Evolutionary conservation across 345 rosid genomes (phyloP), one percentile per base, ranked within the genome.

Genomic region (Xanthoceras sorbifolium): DNA sequence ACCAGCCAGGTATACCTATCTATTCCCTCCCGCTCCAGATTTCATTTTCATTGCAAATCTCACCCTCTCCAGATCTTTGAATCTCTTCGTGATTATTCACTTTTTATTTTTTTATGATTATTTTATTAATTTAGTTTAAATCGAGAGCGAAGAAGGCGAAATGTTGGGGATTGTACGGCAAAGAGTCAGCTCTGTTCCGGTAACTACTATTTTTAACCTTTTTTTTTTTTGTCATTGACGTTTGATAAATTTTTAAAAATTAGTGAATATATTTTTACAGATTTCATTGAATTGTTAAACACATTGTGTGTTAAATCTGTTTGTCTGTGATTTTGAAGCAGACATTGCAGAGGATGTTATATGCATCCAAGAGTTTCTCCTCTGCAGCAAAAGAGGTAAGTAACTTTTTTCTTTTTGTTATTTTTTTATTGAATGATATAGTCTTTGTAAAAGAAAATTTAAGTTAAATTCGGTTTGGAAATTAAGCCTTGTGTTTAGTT

Each of bases 371-470:
- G 79, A 84, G 85, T 77, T 90, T 86, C 74, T 86, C 98, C 12
- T 84, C 94, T 67, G 91, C 86, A 6, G 82, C 86, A 0, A 94
- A 91, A 85, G 88, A 90, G 93, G 98, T 92, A 69, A 72, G 98
- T 92, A 69, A 72, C 36, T 25, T 69, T 38, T 64, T n/a, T 40
- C n/a, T 38, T 40, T 46, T 25, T 5, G n/a, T n/a, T n/a, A n/a
- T 10, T 25, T 22, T 4, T 17, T 2, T 50, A 38, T 50, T 18
- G 57, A 18, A 4, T 50, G 17, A 50, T 12, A 12, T 6, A 18
- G 14, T 50, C n/a, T 1, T 8, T 8, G 3, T 8, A 46, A 9
- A 8, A 46, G 36, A 32, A 32, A 32, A 32, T 1, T 1, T 32
- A 1, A 6, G n/a, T 9, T 57, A n/a, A n/a, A 6, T 9, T 20